phyloP scores from a whole-genome alignment of 2,329 filamentous ascomycete genomes.

The Alternaria sp. region DNA sequence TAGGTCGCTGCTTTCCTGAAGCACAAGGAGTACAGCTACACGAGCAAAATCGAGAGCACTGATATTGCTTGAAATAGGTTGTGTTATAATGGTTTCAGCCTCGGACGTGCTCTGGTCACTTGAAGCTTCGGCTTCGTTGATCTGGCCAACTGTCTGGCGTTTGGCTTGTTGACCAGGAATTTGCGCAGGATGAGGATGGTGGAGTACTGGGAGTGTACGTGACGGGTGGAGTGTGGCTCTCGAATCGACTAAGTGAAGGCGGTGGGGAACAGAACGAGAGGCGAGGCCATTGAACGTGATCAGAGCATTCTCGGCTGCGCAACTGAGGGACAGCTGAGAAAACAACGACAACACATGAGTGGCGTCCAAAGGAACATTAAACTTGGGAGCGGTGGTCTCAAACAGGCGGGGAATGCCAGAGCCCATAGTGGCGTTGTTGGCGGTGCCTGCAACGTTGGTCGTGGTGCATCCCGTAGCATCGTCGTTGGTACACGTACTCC shows the following conservation, averaged over 20 bases:
- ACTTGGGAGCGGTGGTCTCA: slow-evolving; percentile 69
- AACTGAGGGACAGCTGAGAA: slow-evolving; percentile 77
- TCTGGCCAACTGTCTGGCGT: slow-evolving; percentile 46
- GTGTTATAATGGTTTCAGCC: slow-evolving; percentile 29
- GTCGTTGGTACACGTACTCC: slow-evolving; percentile 62
- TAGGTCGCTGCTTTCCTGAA: slow-evolving; percentile 54
- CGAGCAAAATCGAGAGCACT: slow-evolving; percentile 57
- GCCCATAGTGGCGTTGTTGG: slow-evolving; percentile 75
- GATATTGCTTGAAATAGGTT: slow-evolving; percentile 49
- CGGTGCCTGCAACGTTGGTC: slow-evolving; percentile 53
- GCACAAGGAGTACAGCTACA: slow-evolving; percentile 55
- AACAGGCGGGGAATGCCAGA: slow-evolving; percentile 79
- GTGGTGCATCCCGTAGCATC: slow-evolving; percentile 65
- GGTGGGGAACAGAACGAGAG: slow-evolving; percentile 36
- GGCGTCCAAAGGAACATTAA: slow-evolving; percentile 76
- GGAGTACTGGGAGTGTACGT: slow-evolving; percentile 35
- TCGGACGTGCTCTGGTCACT: slow-evolving; percentile 24
- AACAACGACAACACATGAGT: slow-evolving; percentile 77
- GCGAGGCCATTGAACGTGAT: slow-evolving; percentile 75
- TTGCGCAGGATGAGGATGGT: slow-evolving; percentile 33
- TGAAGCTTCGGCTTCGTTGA: slow-evolving; percentile 42
- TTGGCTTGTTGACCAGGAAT: slow-evolving; percentile 20
- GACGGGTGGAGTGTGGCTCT: slow-evolving; percentile 32
- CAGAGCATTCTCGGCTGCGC: slow-evolving; percentile 83
- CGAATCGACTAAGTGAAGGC: slow-evolving; percentile 33